phyloP scores from a whole-genome alignment of 345 rosid genomes.

The Acer campestre region DNA sequence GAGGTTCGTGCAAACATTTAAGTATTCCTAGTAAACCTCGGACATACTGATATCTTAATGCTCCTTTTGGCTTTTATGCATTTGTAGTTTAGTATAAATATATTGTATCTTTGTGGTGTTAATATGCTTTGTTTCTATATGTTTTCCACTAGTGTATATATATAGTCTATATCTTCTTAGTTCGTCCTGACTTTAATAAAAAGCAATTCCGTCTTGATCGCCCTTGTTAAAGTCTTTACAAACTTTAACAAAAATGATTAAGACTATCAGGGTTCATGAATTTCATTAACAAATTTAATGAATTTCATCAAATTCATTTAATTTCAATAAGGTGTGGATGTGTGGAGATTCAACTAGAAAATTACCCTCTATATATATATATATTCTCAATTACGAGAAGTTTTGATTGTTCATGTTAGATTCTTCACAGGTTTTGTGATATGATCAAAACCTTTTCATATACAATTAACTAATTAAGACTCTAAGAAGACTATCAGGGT shows the following conservation, averaged over 20 bases:
- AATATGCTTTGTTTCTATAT: background rate
- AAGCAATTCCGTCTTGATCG: too few species aligned
- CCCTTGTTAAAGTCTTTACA: background rate
- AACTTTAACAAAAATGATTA: background rate
- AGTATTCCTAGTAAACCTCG: background rate
- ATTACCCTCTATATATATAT: background rate
- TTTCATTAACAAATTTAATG: too few species aligned
- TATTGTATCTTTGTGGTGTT: background rate
- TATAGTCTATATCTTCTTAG: too few species aligned
- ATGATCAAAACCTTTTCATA: too few species aligned
- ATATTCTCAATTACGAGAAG: background rate
- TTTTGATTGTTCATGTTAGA: background rate
- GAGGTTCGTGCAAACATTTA: conserved; percentile 52
- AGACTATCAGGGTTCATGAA: too few species aligned
- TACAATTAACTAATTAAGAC: too few species aligned
- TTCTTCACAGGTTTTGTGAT: too few species aligned
- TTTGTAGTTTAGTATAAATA: background rate
- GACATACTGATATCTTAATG: background rate
- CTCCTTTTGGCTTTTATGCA: background rate
- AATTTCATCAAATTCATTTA: background rate
- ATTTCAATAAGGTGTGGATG: background rate
- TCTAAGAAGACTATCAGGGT: too few species aligned
- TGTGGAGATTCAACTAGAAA: background rate
- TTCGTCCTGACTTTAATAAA: background rate
- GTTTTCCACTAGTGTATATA: too few species aligned